phyloP scores from a whole-genome alignment of 108 stramenopile genomes.

The Cyclotella kingstonii region DNA sequence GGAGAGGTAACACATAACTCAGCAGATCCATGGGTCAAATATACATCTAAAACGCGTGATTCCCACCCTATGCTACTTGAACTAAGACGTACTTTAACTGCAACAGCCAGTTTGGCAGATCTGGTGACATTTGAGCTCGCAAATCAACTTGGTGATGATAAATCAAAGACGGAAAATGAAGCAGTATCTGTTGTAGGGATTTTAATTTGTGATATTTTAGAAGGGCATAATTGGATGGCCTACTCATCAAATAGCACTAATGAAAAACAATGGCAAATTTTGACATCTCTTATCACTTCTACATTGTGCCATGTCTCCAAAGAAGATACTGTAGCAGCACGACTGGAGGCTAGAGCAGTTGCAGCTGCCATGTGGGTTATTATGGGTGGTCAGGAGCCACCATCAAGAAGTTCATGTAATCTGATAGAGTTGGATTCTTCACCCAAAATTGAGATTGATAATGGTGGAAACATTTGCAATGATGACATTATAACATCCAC shows the following conservation, averaged over 20 bases:
- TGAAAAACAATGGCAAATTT: conserved; percentile 63
- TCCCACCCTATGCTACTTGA: conserved; percentile 72
- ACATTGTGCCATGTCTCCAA: conserved; percentile 80
- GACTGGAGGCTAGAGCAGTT: conserved; percentile 78
- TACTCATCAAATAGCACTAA: conserved; percentile 14
- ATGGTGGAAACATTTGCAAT: conserved; percentile 23
- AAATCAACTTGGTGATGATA: conserved; percentile 45
- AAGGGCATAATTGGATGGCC: conserved; percentile 64
- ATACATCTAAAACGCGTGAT: conserved; percentile 47
- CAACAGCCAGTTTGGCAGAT: conserved; percentile 70
- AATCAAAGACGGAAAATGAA: conserved; percentile 22
- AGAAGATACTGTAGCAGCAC: conserved; percentile 69
- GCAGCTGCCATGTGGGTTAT: conserved; percentile 86
- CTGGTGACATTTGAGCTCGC: conserved; percentile 43
- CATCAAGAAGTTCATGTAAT: conserved; percentile 4
- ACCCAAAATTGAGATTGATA: conserved; percentile 52
- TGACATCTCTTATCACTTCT: conserved; percentile 68
- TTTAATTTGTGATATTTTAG: conserved; percentile 65
- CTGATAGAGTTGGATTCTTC: conserved; percentile 47
- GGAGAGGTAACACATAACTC: conserved; percentile 60
- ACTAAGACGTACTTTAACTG: conserved; percentile 65
- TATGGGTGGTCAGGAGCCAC: conserved; percentile 47
- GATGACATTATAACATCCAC: conserved; percentile 27
- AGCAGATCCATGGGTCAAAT: conserved; percentile 77
- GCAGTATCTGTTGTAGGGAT: conserved; percentile 48